These are phyloP conservation scores for Alternaria consortialis DNA, from an alignment of 2,329 filamentous ascomycete genomes.

Conservation along the genomic window DNA sequence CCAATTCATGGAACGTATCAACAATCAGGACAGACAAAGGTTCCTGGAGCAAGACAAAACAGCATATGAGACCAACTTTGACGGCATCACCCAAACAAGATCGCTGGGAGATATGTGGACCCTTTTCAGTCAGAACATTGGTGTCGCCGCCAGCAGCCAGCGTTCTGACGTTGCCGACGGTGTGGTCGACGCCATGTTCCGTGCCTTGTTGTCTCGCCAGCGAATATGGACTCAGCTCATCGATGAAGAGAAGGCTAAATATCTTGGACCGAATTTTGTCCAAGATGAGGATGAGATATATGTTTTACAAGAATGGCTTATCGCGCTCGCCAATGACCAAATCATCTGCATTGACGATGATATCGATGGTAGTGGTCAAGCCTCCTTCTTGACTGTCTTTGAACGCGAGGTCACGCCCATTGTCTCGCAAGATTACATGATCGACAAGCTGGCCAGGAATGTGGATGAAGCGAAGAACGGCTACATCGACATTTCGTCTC, in stretches of 20 bases:
- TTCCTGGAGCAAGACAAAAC: constrained; percentile 81
- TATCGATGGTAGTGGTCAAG: constrained; percentile 65
- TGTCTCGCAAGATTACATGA: constrained; percentile 77
- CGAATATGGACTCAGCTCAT: constrained; percentile 87
- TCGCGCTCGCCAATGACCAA: constrained; percentile 97
- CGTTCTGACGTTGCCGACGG: constrained; percentile 92
- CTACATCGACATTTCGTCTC: constrained; percentile 93
- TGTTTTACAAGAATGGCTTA: constrained; percentile 83
- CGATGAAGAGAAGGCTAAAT: constrained; percentile 82
- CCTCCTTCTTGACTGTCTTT: constrained; percentile 88
- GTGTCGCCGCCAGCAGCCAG: constrained; percentile 83
- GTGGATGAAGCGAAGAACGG: constrained; percentile 81
- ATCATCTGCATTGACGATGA: constrained; percentile 95
- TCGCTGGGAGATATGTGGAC: constrained; percentile 95
- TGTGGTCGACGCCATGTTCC: constrained; percentile 95
- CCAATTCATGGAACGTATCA: constrained; percentile 97
- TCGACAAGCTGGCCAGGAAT: constrained; percentile 75
- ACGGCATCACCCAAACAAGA: constrained; percentile 90
- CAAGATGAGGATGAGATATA: constrained; percentile 83
- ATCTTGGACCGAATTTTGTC: constrained; percentile 58
- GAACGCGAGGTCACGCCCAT: constrained; percentile 81
- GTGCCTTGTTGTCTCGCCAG: constrained; percentile 83
- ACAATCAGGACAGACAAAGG: constrained; percentile 79
- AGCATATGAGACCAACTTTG: constrained; percentile 78
- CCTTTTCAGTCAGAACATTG: constrained; percentile 93